Evolutionary conservation across 495 filamentous ascomycete species (phyloP).

Genomic region (Xylaria castorea): DNA sequence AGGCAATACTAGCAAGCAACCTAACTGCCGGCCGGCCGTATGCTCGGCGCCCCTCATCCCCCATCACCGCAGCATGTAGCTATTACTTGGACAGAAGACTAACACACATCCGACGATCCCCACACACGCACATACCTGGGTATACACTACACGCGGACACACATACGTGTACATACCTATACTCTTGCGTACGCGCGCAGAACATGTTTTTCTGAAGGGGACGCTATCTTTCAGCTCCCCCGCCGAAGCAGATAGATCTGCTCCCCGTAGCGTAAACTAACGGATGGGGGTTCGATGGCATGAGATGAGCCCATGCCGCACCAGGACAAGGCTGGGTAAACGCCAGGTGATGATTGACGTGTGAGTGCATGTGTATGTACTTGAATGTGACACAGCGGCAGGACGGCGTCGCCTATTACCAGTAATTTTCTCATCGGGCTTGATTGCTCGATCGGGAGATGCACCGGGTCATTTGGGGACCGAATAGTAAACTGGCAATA

Average conservation of each 20-base stretch:
- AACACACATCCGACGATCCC: conserved; percentile 16
- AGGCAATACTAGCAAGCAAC: conserved; percentile 21
- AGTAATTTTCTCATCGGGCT: conserved; percentile 22
- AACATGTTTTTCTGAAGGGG: background rate
- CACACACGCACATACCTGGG: conserved; percentile 13
- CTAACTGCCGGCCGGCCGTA: conserved; percentile 27
- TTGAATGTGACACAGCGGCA: conserved; percentile 20
- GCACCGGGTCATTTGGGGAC: conserved; percentile 19
- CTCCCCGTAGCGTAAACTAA: background rate
- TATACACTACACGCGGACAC: conserved; percentile 8
- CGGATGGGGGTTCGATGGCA: background rate
- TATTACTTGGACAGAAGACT: conserved; percentile 2
- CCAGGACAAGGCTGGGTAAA: conserved; percentile 11
- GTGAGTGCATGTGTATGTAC: conserved; percentile 3
- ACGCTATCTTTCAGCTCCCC: conserved; percentile 16
- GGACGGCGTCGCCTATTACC: conserved; percentile 7
- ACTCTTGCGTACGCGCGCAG: conserved; percentile 1
- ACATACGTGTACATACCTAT: background rate
- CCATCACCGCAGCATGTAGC: conserved; percentile 19
- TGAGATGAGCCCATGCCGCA: conserved; percentile 10
- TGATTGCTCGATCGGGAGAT: conserved; percentile 26
- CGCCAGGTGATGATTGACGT: conserved; percentile 13
- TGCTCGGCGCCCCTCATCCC: conserved; percentile 25
- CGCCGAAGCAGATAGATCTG: conserved; percentile 4
- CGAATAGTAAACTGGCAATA: background rate